These are phyloP conservation scores for Onygenales sp. DNA, from an alignment of 2,329 filamentous ascomycete species.

Conservation along the genomic window DNA sequence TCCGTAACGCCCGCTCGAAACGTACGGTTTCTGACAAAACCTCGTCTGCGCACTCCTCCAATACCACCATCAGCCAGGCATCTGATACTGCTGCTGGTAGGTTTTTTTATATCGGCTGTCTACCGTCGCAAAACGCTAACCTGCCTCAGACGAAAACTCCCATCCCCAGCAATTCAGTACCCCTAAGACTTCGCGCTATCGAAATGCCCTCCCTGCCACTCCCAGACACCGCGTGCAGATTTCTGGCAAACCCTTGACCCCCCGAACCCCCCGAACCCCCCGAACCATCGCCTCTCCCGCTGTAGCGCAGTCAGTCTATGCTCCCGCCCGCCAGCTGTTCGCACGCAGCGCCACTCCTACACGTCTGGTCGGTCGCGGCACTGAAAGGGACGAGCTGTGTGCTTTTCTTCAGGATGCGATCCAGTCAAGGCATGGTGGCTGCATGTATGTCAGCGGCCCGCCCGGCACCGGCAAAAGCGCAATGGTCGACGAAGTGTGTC, in stretches of 20 bases:
- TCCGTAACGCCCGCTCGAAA: slow-evolving; percentile 38
- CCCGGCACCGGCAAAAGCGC: slow-evolving; percentile 96
- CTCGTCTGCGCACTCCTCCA: slow-evolving; percentile 28
- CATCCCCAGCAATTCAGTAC: slow-evolving; percentile 34
- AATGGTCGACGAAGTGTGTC: slow-evolving; percentile 71
- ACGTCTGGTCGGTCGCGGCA: slow-evolving; percentile 68
- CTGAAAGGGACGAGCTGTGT: slow-evolving; percentile 55
- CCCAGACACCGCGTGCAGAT: slow-evolving; percentile 78
- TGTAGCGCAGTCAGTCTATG: slow-evolving; percentile 67
- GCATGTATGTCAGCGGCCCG: slow-evolving; percentile 89
- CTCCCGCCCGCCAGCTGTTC: slow-evolving; percentile 78
- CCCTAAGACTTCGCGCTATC: slow-evolving; percentile 58
- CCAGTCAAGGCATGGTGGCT: slow-evolving; percentile 57
- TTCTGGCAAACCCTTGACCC: slow-evolving; percentile 63
- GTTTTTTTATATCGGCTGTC: neutral
- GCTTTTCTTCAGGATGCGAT: slow-evolving; percentile 60
- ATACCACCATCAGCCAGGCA: slow-evolving; percentile 35
- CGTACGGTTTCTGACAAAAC: slow-evolving; percentile 35
- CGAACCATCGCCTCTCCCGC: slow-evolving; percentile 64
- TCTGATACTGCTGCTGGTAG: slow-evolving; percentile 31
- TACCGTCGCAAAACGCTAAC: neutral
- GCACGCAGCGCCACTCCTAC: slow-evolving; percentile 66
- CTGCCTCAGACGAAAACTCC: slow-evolving; percentile 32
- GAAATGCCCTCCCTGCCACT: slow-evolving; percentile 70
- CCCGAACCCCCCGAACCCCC: slow-evolving; percentile 70